These are phyloP conservation scores for Aspergillus baeticus DNA, from an alignment of 495 filamentous ascomycete species.

Conservation along the genomic window DNA sequence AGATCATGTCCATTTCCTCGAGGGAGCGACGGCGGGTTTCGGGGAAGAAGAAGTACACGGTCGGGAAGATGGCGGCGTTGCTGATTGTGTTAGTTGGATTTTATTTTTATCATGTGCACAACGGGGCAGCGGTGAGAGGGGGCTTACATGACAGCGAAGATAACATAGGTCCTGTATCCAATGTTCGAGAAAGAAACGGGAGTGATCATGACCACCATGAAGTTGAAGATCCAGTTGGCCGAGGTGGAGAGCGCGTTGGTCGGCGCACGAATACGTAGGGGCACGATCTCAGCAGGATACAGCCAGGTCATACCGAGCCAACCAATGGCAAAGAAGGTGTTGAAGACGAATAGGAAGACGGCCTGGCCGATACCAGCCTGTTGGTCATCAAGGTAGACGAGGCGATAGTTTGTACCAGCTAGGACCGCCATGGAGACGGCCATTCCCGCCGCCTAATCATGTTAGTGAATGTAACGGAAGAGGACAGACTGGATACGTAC, in stretches of 20 bases:
- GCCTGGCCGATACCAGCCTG: slow-evolving; percentile 44
- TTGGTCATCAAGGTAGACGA: slow-evolving; percentile 26
- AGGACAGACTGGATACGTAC: slow-evolving; percentile 26
- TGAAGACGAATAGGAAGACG: slow-evolving; percentile 71
- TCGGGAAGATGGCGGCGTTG: slow-evolving; percentile 68
- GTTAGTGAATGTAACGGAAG: slow-evolving; percentile 43
- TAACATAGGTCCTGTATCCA: slow-evolving; percentile 71
- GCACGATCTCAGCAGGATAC: slow-evolving; percentile 72
- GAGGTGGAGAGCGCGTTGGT: slow-evolving; percentile 69
- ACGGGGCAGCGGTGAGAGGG: no score
- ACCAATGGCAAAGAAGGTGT: slow-evolving; percentile 73
- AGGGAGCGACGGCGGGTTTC: slow-evolving; percentile 73
- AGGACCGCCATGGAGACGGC: slow-evolving; percentile 66
- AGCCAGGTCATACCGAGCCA: slow-evolving; percentile 82
- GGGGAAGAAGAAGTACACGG: slow-evolving; percentile 74
- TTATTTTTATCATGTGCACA: no score
- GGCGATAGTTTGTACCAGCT: slow-evolving; percentile 43
- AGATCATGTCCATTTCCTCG: slow-evolving; percentile 66
- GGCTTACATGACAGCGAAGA: slow-evolving; percentile 69
- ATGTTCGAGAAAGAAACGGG: slow-evolving; percentile 68
- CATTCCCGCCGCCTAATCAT: slow-evolving; percentile 56
- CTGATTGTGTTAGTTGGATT: slow-evolving; percentile 32
- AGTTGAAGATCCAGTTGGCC: slow-evolving; percentile 53
- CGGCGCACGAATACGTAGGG: slow-evolving; percentile 68
- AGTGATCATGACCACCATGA: slow-evolving; percentile 69